Evolutionary conservation across 108 stramenopile genomes (phyloP).

Genomic region (Aureococcus anophagefferens): DNA sequence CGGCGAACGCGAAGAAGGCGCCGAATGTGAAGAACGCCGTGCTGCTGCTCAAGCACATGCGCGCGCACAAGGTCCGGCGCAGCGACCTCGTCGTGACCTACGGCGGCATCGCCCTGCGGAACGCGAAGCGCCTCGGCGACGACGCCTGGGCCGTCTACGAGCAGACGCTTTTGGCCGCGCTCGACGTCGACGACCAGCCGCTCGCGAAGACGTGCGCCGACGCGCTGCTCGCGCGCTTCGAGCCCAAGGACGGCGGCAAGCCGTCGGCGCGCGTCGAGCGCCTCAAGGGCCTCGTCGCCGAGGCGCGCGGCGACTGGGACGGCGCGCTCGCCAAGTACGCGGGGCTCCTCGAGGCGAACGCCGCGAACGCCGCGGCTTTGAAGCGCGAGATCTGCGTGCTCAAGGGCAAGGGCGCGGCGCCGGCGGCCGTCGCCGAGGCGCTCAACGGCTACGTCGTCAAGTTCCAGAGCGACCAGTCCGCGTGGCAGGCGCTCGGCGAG

Average conservation of each 20-base stretch:
- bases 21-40: no score
- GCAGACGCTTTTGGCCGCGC: background rate
- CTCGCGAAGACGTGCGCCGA: background rate
- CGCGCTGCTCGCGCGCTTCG: background rate
- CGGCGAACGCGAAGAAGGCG: no score
- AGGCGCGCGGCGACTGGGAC: background rate
- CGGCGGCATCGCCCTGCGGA: no score
- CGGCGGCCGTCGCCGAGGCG: background rate
- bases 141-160: background rate
- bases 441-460: background rate
- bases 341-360: background rate
- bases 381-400: background rate
- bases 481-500: background rate
- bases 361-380: background rate
- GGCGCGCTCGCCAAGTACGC: background rate
- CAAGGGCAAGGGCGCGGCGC: background rate
- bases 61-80: no score
- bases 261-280: background rate
- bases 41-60: no score
- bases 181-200: background rate
- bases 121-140: background rate
- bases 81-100: no score
- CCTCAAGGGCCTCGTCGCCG: background rate
- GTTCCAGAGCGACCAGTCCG: background rate
- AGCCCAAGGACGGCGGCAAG: no score